These are phyloP conservation scores for Pythium sukuiense DNA, from an alignment of 352 stramenopile species.

Conservation along the genomic window DNA sequence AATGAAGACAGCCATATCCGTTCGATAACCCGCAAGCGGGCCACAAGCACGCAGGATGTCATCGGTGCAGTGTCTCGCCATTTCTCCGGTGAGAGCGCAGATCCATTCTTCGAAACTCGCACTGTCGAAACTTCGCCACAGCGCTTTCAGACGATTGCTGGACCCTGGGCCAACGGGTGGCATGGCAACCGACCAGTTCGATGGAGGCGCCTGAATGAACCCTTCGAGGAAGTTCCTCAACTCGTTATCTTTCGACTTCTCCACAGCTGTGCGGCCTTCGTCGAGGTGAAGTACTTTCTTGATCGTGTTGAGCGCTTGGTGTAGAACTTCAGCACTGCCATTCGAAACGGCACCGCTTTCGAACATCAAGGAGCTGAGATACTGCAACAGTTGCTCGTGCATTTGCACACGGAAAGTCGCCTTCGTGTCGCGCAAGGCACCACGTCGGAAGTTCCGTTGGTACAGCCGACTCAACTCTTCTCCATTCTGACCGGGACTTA, in stretches of 20 bases:
- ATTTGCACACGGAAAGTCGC: slow-evolving; percentile 46
- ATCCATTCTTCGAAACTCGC: slow-evolving; percentile 64
- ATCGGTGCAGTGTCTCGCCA: slow-evolving; percentile 43
- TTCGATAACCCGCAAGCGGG: slow-evolving; percentile 36
- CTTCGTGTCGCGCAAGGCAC: slow-evolving; percentile 53
- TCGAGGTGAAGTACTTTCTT: slow-evolving; percentile 50
- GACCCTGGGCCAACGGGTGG: neutral
- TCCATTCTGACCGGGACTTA: slow-evolving; percentile 51
- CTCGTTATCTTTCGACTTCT: slow-evolving; percentile 57
- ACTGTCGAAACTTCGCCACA: slow-evolving; percentile 40
- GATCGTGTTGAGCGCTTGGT: slow-evolving; percentile 46
- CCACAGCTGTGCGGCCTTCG: slow-evolving; percentile 35
- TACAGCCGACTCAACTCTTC: slow-evolving; percentile 57
- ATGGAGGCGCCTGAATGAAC: slow-evolving; percentile 48
- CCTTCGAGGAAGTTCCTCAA: slow-evolving; percentile 58
- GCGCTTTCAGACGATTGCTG: neutral
- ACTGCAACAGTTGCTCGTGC: slow-evolving; percentile 60
- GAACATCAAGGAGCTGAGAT: slow-evolving; percentile 69
- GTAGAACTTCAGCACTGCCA: slow-evolving; percentile 34
- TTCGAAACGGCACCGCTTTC: slow-evolving; percentile 28
- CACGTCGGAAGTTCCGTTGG: slow-evolving; percentile 53
- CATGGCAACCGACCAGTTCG: slow-evolving; percentile 52
- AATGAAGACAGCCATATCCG: slow-evolving; percentile 70
- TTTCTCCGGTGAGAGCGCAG: slow-evolving; percentile 42
- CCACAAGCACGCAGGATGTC: slow-evolving; percentile 52